Percentiles rank a stretch among this genome's conserved stretches.
phyloP scores from a whole-genome alignment of 495 filamentous ascomycete species.

The Coniosporium apollinis region DNA sequence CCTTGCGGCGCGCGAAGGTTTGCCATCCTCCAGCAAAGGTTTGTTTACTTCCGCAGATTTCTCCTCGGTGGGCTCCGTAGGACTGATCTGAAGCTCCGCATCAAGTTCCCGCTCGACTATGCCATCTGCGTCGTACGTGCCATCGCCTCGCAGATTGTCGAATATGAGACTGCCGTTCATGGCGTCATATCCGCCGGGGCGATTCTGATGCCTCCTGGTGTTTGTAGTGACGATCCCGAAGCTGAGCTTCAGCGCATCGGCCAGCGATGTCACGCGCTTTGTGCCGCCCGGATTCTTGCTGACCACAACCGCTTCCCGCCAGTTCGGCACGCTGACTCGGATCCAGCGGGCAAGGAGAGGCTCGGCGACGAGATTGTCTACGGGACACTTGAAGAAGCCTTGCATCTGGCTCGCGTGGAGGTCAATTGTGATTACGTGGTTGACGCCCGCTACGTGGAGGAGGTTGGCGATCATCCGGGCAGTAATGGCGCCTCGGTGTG shows the following conservation, averaged over 20 bases:
- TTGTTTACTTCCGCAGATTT: too few species aligned
- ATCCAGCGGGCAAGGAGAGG: conserved; percentile 95
- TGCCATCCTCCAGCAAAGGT: too few species aligned
- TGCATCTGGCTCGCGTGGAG: conserved; percentile 90
- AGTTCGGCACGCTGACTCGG: conserved; percentile 64
- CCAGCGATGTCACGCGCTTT: conserved; percentile 90
- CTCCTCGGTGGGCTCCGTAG: not conserved
- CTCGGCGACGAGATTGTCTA: conserved; percentile 94
- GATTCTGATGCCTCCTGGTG: conserved; percentile 36
- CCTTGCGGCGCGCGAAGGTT: too few species aligned
- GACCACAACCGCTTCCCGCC: conserved; percentile 86
- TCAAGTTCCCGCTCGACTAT: conserved; percentile 10
- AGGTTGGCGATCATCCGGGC: conserved; percentile 95
- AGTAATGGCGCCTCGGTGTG: conserved; percentile 88
- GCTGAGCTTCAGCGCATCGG: conserved; percentile 90
- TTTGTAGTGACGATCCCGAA: conserved; percentile 96
- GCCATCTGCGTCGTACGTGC: too few species aligned
- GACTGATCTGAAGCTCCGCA: not conserved
- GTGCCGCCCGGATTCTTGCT: conserved; percentile 97
- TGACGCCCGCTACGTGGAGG: conserved; percentile 77
- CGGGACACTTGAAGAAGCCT: conserved; percentile 94
- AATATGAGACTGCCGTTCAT: conserved; percentile 49
- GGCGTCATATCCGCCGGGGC: conserved; percentile 30
- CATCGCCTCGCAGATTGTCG: conserved; percentile 21
- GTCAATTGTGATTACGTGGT: conserved; percentile 95